Conservation (phyloP, 495 filamentous ascomycete species). For the Hypoxylon lienhwacheense region DNA sequence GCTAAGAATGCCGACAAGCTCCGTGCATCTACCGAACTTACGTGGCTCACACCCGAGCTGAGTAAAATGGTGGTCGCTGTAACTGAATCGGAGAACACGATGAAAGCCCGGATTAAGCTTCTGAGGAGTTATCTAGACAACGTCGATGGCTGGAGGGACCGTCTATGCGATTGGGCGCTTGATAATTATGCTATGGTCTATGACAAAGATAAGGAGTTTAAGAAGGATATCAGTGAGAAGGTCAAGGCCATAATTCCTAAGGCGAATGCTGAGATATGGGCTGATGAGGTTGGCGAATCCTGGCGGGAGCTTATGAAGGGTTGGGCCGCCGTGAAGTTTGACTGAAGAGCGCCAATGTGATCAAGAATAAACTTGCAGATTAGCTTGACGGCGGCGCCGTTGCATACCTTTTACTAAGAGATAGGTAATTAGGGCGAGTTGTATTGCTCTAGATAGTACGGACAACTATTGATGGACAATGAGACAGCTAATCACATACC, state of each 20-base stretch:
- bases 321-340: constrained; percentile 30
- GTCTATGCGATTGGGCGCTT: constrained; percentile 27
- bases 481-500: too few relatives aligned
- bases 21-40: constrained; percentile 40
- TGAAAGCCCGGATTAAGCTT: constrained; percentile 38
- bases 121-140: constrained; percentile 40
- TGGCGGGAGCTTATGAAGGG: constrained; percentile 34
- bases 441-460: too few relatives aligned
- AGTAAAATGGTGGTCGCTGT: constrained; percentile 40
- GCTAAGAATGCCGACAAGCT: constrained; percentile 43
- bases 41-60: constrained; percentile 43
- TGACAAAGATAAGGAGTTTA: constrained; percentile 11
- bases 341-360: too few relatives aligned
- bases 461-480: too few relatives aligned
- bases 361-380: too few relatives aligned
- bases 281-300: constrained; percentile 20
- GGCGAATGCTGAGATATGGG: constrained; percentile 24
- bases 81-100: constrained; percentile 33
- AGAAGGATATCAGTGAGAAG: constrained; percentile 24
- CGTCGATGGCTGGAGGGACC: constrained; percentile 46
- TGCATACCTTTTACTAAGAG: too few relatives aligned
- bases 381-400: too few relatives aligned
- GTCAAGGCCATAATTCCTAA: constrained; percentile 10
- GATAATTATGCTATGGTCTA: constrained; percentile 4
- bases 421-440: too few relatives aligned